Percentiles rank a stretch among this genome's conserved stretches.
phyloP scores from a whole-genome alignment of 23 red algal species.

The Gracilaria gracilis region DNA sequence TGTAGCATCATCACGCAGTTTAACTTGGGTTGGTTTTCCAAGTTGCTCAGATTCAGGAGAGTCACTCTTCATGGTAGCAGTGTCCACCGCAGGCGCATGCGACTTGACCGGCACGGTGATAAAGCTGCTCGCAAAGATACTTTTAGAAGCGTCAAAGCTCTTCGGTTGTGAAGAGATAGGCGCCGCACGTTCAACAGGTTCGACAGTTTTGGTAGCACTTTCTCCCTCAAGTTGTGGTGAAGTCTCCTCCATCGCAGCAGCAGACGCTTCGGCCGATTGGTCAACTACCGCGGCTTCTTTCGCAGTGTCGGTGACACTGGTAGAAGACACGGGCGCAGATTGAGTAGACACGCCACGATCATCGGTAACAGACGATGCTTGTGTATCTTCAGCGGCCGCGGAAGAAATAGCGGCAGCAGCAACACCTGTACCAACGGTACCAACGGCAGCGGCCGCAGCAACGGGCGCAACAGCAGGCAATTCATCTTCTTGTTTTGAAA shows the following conservation, averaged over 20 bases:
- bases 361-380: background rate
- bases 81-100: background rate
- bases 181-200: background rate
- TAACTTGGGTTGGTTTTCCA: slow-evolving; percentile 10
- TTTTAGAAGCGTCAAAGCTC: slow-evolving; percentile 35
- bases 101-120: slow-evolving; percentile 62
- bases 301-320: background rate
- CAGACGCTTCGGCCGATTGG: background rate
- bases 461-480: background rate
- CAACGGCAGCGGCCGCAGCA: background rate
- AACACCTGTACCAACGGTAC: background rate
- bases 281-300: background rate
- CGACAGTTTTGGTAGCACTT: background rate
- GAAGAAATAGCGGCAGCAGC: background rate
- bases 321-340: background rate
- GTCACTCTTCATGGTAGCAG: background rate
- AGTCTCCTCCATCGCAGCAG: background rate
- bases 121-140: slow-evolving; percentile 29
- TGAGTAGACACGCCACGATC: background rate
- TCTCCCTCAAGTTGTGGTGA: background rate
- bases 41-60: slow-evolving; percentile 7
- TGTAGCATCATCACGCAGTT: slow-evolving; percentile 15
- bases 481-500: slow-evolving; percentile 10
- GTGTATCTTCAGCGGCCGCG: background rate
- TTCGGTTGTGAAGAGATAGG: background rate